Evolutionary conservation across 768 basidiomycete species (phyloP).

Genomic region (Epithele typhae): DNA sequence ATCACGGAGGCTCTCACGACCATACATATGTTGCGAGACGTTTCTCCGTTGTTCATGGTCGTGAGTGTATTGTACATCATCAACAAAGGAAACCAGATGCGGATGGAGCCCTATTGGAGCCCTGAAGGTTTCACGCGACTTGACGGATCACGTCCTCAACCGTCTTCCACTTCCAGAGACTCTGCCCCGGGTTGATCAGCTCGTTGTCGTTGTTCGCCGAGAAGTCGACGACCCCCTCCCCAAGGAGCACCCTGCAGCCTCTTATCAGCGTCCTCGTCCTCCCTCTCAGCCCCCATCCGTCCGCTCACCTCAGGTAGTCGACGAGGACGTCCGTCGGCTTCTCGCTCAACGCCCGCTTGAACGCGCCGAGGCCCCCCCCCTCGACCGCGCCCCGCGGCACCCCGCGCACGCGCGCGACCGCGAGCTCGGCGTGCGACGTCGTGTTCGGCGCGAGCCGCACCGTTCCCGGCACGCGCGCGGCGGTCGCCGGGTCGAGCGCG

Average conservation of each 20-base stretch:
- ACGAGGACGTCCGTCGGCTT: neutral
- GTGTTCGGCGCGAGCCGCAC: slow-evolving; percentile 17
- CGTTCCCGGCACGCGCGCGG: slow-evolving; percentile 15
- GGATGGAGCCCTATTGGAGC: too few species aligned
- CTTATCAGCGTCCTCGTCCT: too few species aligned
- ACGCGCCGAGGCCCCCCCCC: slow-evolving; percentile 7
- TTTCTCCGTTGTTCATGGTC: too few species aligned
- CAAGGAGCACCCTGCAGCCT: neutral
- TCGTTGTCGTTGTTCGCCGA: neutral
- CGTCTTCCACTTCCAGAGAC: neutral
- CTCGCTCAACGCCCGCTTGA: slow-evolving; percentile 6
- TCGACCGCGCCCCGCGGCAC: slow-evolving; percentile 13
- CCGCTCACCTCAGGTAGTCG: slow-evolving; percentile 10
- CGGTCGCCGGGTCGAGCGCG: slow-evolving; percentile 8
- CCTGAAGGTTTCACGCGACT: too few species aligned
- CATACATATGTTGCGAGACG: too few species aligned
- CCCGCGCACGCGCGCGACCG: slow-evolving; percentile 9
- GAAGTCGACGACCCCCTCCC: neutral
- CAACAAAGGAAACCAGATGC: too few species aligned
- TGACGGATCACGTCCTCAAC: neutral
- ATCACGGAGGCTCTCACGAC: too few species aligned
- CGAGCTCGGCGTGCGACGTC: slow-evolving; percentile 11
- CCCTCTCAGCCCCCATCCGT: too few species aligned
- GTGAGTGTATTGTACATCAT: too few species aligned
- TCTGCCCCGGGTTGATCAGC: neutral